Evolutionary conservation across 139 green algal genomes (phyloP).

Genomic region (Chlorella sp.): DNA sequence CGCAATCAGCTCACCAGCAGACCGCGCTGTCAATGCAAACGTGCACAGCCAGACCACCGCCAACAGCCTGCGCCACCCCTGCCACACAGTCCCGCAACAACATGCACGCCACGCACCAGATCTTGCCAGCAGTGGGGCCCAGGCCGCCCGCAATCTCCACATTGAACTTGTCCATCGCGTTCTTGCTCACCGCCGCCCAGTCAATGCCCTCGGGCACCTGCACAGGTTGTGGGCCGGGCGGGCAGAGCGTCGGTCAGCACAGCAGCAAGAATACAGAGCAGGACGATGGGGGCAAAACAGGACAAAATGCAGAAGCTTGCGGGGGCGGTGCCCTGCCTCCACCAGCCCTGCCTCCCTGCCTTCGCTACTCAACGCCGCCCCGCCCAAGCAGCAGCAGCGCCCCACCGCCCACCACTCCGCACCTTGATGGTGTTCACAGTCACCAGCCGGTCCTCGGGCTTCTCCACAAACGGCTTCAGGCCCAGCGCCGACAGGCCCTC

Average conservation of each 20-base stretch:
- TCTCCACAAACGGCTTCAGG: slow-evolving; percentile 84
- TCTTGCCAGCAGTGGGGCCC: slow-evolving; percentile 81
- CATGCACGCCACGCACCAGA: slow-evolving; percentile 89
- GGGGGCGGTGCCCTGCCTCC: no score
- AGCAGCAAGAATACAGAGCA: no score
- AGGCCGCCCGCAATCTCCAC: slow-evolving; percentile 83
- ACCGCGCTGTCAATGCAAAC: not conserved
- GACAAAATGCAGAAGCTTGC: no score
- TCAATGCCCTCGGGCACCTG: slow-evolving; percentile 89
- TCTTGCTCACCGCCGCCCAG: slow-evolving; percentile 76
- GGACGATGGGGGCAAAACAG: no score
- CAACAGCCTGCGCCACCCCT: not conserved
- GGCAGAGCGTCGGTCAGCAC: no score
- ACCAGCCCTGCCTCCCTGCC: no score
- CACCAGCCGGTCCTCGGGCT: slow-evolving; percentile 76
- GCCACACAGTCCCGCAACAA: no score
- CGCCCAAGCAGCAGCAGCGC: no score
- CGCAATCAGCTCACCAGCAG: no score
- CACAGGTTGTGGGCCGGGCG: not conserved
- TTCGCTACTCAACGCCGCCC: no score
- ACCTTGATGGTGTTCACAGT: slow-evolving; percentile 95
- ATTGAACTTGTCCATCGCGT: slow-evolving; percentile 86
- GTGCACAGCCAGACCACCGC: no score
- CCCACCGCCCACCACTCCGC: no score
- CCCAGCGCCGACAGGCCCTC: slow-evolving; percentile 78